Conservation (phyloP, 345 rosid genomes). For the Clausena lansium region DNA sequence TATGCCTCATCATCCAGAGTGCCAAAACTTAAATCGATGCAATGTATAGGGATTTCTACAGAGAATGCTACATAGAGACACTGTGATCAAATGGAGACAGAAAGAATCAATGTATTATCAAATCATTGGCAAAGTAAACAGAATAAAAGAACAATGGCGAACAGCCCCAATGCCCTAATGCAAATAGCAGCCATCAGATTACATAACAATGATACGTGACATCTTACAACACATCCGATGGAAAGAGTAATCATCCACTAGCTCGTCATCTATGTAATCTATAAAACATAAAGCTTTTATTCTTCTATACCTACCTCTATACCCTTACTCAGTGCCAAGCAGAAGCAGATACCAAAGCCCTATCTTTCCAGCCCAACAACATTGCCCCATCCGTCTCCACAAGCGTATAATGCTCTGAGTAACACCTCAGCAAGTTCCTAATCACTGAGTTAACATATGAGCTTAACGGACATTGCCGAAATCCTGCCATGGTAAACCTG, state of each 20-base stretch:
- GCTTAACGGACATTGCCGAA: slow-evolving; percentile 51
- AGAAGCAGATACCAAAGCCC: slow-evolving; percentile 61
- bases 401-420: slow-evolving; percentile 51
- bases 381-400: slow-evolving; percentile 66
- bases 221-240: background rate
- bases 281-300: slow-evolving; percentile 3
- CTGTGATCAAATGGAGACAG: background rate
- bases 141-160: background rate
- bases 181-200: background rate
- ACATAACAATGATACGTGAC: background rate
- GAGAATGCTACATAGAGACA: too few species aligned
- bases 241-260: background rate
- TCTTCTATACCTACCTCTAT: background rate
- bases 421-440: slow-evolving; percentile 40
- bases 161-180: background rate
- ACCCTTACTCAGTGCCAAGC: slow-evolving; percentile 51
- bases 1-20: too few species aligned
- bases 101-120: background rate
- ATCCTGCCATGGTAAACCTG: slow-evolving; percentile 74
- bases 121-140: background rate
- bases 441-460: slow-evolving; percentile 55
- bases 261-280: background rate
- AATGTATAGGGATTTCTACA: too few species aligned
- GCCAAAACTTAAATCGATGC: too few species aligned
- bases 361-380: slow-evolving; percentile 67